phyloP scores from a whole-genome alignment of 306 rosid species.

The Styphnolobium japonicum region DNA sequence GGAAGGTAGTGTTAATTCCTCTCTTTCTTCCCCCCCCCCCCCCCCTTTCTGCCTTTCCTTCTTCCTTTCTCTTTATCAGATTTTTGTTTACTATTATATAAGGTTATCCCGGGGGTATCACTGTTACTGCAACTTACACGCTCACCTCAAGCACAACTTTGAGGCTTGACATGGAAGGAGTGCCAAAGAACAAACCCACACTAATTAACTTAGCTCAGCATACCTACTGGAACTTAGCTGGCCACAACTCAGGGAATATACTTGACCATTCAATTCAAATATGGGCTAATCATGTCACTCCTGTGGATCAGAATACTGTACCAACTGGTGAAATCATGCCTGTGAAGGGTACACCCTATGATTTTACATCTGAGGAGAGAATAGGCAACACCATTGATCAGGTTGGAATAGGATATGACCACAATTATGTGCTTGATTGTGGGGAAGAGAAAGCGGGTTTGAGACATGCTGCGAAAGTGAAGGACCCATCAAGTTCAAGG shows the following conservation, averaged over 20 bases:
- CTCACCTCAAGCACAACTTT: constrained; percentile 74
- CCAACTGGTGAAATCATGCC: constrained; percentile 84
- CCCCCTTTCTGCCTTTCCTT: not conserved
- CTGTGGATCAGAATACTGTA: constrained; percentile 60
- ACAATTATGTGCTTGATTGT: constrained; percentile 77
- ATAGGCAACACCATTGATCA: constrained; percentile 62
- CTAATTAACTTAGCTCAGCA: constrained; percentile 84
- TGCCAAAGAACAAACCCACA: constrained; percentile 78
- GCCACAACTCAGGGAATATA: constrained; percentile 69
- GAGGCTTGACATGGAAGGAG: constrained; percentile 96
- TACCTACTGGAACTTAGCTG: constrained; percentile 92
- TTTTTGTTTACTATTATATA: constrained; percentile 10
- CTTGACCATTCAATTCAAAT: constrained; percentile 77
- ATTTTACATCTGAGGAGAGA: constrained; percentile 72
- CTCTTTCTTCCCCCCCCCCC: not conserved
- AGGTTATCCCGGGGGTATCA: constrained; percentile 86
- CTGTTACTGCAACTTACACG: constrained; percentile 71
- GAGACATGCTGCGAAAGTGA: constrained; percentile 81
- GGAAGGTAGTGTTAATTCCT: constrained; percentile 59
- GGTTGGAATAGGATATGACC: constrained; percentile 86
- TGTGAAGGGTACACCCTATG: constrained; percentile 77
- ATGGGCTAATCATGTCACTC: constrained; percentile 69
- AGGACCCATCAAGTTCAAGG: constrained; percentile 79
- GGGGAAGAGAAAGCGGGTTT: constrained; percentile 67
- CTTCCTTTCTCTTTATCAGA: not conserved